Conservation (phyloP, 2,329 filamentous ascomycete species). For the Chrysoporthe deuterocubensis region DNA sequence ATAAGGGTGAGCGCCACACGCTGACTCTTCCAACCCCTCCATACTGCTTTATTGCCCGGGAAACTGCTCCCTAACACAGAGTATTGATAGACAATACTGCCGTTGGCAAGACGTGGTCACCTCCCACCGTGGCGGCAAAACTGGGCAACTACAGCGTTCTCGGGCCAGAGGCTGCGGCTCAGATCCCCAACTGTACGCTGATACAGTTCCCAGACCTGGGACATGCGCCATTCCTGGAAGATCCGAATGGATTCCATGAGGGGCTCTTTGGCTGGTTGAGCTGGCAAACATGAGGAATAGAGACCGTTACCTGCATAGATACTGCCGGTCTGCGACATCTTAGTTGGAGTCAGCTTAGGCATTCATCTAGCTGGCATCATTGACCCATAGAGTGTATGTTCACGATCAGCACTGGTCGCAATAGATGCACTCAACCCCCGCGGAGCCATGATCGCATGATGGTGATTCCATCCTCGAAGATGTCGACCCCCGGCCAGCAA, state of each 20-base stretch:
- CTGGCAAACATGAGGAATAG: neutral
- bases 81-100: conserved; percentile 13
- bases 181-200: conserved; percentile 7
- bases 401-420: no score
- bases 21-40: no score
- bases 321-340: neutral
- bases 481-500: no score
- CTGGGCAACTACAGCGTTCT: conserved; percentile 13
- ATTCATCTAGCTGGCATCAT: no score
- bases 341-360: no score
- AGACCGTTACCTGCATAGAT: neutral
- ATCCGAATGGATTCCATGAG: neutral
- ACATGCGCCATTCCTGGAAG: conserved; percentile 11
- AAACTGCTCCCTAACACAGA: neutral
- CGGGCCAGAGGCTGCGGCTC: neutral
- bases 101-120: no score
- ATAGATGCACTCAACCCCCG: no score
- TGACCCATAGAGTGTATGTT: no score
- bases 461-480: no score
- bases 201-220: neutral
- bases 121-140: neutral
- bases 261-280: neutral
- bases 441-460: no score
- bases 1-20: no score
- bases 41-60: no score